Evolutionary conservation across 2,329 filamentous ascomycete species (phyloP), one percentile per base, ranked within the genome.

Genomic region (Grosmannia penicillata): DNA sequence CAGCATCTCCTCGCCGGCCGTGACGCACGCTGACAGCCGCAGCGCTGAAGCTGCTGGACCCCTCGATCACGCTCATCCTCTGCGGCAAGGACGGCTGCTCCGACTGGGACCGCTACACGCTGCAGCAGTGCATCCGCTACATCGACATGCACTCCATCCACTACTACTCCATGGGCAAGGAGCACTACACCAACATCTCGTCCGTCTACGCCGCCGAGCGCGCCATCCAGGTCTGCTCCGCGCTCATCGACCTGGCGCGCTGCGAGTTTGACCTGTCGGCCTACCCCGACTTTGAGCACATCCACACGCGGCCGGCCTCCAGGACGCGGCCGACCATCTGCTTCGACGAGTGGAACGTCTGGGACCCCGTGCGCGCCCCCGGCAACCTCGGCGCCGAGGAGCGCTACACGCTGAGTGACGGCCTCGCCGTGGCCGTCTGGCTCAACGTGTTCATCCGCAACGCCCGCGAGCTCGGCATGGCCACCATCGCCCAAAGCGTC

Each of bases 331-430:
- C 69, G 4, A 78, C 68, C 37, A 83, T 87, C 53, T 86, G 81
- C 63, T 86, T 86, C 52, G 82, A 87, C 53, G 81, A 86, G 56
- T 86, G 82, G 82, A 87, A 86, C 53, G 80, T 86, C 8, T 87
- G 81, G 81, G 79, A 84, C 48, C 78, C 79, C 1, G 63, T 67
- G 38, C 71, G 80, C 8, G 80, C 81, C 0, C 78, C 78, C 0
- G 82, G 82, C 14, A 74, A 80, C 48, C 55, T 70, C 43, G 82
- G 82, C 14, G 82, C 77, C 6, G 81, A 86, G 56, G 80, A 86
- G 53, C 61, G 57, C 49, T 83, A 86, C 59, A 84, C 76, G 0
- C 67, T 86, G 8, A 82, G 77, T 0, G 81, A 86, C 47, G 79
- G 78, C 2, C 63, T 86, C 14, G 81, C 79, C n/a, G 80, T 86